Percentiles rank a stretch among this genome's conserved stretches.
phyloP scores from a whole-genome alignment of 2,329 filamentous ascomycete species.

The Monilinia fructigena region DNA sequence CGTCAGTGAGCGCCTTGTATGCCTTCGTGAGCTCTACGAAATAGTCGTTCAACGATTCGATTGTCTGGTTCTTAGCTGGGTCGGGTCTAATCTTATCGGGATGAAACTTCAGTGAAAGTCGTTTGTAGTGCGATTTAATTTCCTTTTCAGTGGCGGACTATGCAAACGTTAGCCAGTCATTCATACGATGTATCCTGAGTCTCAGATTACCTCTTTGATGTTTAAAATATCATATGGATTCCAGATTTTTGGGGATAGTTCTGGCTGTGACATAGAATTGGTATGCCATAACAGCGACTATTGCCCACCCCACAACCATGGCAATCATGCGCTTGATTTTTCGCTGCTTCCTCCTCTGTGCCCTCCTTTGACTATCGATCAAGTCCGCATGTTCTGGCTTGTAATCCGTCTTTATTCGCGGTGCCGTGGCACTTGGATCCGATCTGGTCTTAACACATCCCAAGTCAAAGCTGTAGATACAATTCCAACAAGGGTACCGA shows the following conservation, averaged over 20 bases:
- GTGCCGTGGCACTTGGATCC: constrained; percentile 74
- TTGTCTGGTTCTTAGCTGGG: constrained; percentile 81
- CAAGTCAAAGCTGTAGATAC: constrained; percentile 90
- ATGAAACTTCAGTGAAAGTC: constrained; percentile 80
- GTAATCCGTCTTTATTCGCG: constrained; percentile 79
- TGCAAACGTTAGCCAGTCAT: constrained; percentile 31
- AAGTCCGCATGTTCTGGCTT: constrained; percentile 79
- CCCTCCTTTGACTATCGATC: constrained; percentile 76
- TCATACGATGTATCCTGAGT: not conserved
- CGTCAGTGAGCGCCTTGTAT: constrained; percentile 96
- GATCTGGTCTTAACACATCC: constrained; percentile 74
- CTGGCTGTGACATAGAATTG: constrained; percentile 78
- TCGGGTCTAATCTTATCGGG: constrained; percentile 91
- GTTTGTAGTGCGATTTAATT: constrained; percentile 90
- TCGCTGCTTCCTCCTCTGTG: constrained; percentile 86
- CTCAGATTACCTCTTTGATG: constrained; percentile 65
- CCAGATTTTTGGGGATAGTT: constrained; percentile 75
- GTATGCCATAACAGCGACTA: constrained; percentile 90
- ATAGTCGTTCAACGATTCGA: constrained; percentile 77
- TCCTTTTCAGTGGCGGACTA: constrained; percentile 81
- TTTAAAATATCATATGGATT: constrained; percentile 95
- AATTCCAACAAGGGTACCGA: constrained; percentile 84
- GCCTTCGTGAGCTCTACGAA: constrained; percentile 97
- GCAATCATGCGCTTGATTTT: constrained; percentile 80
- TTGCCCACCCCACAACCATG: constrained; percentile 72